A percentile compares a stretch with the other conserved stretches of the same genome.
Conservation (phyloP, 1,139 yeast species). For the Schizosaccharomyces versatilis region DNA sequence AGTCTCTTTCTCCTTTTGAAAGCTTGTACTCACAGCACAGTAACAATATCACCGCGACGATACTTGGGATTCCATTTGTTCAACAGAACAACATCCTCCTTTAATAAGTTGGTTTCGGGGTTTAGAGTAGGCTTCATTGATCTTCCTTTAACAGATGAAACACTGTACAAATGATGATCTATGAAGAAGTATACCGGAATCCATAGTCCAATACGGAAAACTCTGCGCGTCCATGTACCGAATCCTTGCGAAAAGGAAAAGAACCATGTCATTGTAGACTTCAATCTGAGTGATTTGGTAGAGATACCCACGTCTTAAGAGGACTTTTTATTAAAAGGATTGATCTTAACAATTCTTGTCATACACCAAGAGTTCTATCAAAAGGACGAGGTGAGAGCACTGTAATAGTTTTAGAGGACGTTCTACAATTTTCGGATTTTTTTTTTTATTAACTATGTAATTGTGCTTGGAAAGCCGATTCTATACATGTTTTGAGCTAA, state of each 20-base stretch:
- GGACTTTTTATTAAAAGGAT: no score
- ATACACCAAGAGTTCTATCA: no score
- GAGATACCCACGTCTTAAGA: no score
- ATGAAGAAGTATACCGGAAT: conserved; percentile 54
- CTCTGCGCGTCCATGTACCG: no score
- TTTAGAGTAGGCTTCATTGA: conserved; percentile 85
- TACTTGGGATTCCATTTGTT: conserved; percentile 5
- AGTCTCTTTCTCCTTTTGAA: not conserved
- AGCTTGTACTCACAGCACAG: conserved; percentile 22
- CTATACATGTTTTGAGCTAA: not conserved
- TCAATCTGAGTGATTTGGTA: no score
- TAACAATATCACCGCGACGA: conserved; percentile 43
- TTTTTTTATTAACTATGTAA: not conserved
- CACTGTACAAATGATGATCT: conserved; percentile 48
- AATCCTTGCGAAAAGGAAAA: no score
- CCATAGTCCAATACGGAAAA: conserved; percentile 26
- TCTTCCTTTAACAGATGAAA: conserved; percentile 53
- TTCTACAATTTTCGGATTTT: no score
- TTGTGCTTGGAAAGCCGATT: not conserved
- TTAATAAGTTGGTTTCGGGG: conserved; percentile 31
- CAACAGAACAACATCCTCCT: conserved; percentile 45
- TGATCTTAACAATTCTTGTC: no score
- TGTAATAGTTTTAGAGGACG: no score
- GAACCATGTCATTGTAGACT: no score
- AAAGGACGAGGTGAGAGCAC: no score